Conservation (phyloP, 2,329 filamentous ascomycete genomes). For the Ascochyta clinopodiicola region DNA sequence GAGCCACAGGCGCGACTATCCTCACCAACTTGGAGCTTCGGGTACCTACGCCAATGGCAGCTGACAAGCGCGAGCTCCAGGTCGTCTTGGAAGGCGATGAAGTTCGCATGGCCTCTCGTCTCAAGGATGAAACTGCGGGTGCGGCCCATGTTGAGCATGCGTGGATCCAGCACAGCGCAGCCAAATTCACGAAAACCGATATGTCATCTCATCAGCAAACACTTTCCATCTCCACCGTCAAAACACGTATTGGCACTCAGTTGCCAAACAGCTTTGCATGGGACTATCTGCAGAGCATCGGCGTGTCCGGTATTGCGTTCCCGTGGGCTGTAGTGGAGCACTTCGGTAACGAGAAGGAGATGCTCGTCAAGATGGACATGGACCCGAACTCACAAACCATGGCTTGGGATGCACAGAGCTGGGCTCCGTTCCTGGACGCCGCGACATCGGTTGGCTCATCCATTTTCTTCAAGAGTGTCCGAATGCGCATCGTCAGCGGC, state of each 20-base stretch:
- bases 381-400: conserved; percentile 26
- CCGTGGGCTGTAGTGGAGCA: conserved; percentile 53
- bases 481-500: conserved; percentile 48
- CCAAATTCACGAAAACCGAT: conserved; percentile 17
- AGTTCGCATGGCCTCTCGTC: conserved; percentile 45
- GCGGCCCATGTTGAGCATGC: conserved; percentile 20
- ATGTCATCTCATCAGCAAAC: conserved; percentile 12
- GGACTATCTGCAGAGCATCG: conserved; percentile 50
- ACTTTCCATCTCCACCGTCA: conserved; percentile 34
- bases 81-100: conserved; percentile 42
- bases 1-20: conserved; percentile 38
- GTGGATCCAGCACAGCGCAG: conserved; percentile 47
- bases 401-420: conserved; percentile 42
- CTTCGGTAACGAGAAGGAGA: conserved; percentile 48
- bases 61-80: conserved; percentile 46
- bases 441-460: conserved; percentile 53
- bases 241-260: conserved; percentile 35
- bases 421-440: conserved; percentile 52
- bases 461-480: conserved; percentile 48
- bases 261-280: conserved; percentile 46
- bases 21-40: conserved; percentile 46
- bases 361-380: conserved; percentile 52
- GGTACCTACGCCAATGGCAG: conserved; percentile 48
- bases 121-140: conserved; percentile 21
- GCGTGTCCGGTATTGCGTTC: conserved; percentile 52